These are phyloP conservation scores for Microdochium nivale DNA, from an alignment of 2,329 filamentous ascomycete species.

Conservation along the genomic window DNA sequence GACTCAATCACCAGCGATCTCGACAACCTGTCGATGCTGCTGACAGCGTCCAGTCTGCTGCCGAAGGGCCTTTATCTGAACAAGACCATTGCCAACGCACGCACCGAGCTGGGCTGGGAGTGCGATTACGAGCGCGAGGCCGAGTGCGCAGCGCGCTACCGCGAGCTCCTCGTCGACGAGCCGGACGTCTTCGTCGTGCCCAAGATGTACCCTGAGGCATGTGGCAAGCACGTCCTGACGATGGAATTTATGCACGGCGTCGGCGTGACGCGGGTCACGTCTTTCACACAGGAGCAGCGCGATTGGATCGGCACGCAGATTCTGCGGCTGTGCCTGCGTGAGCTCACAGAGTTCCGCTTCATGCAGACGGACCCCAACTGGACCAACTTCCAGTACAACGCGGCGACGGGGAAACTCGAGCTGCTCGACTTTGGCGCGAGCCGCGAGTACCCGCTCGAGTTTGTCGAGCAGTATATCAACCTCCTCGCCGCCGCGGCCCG, in stretches of 20 bases:
- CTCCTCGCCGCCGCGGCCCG: conserved; percentile 74
- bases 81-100: conserved; percentile 94
- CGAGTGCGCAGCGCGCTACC: conserved; percentile 68
- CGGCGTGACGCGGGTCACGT: conserved; percentile 71
- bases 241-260: conserved; percentile 86
- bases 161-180: conserved; percentile 67
- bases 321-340: conserved; percentile 80
- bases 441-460: conserved; percentile 71
- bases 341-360: conserved; percentile 90
- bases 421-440: conserved; percentile 93
- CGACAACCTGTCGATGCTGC: conserved; percentile 82
- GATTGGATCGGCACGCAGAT: conserved; percentile 97
- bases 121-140: conserved; percentile 93
- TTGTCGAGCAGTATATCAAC: conserved; percentile 71
- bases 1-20: conserved; percentile 95
- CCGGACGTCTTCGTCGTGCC: conserved; percentile 71
- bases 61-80: conserved; percentile 90
- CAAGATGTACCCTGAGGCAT: conserved; percentile 67
- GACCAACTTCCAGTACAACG: conserved; percentile 96
- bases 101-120: conserved; percentile 89
- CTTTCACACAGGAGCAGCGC: conserved; percentile 71
- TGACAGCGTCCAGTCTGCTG: conserved; percentile 82
- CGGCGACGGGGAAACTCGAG: conserved; percentile 62
- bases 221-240: conserved; percentile 78
- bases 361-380: conserved; percentile 99